Base-by-base conservation (phyloP, 1,284 basidiomycete genomes). In the Naganishia sp. region DNA sequence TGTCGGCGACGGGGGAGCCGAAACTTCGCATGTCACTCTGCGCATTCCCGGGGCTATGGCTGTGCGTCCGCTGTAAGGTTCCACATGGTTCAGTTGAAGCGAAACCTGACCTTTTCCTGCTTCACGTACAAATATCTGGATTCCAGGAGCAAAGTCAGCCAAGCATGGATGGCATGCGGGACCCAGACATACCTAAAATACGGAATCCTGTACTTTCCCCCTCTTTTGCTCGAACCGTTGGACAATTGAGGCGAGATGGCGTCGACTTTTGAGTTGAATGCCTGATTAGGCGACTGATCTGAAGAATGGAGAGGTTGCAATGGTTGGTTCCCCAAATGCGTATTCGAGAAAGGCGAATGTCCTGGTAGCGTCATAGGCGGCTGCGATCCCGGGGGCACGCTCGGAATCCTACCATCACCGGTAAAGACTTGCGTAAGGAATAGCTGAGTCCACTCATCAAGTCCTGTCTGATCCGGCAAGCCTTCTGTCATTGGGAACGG, bases 1-100 rank as follows among this genome's bases (percentile, higher is more conserved):
- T 17, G 57, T 60, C 9, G 57, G 57, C 18, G 57, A 71, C 1
- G 68, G 67, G n/a, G 70, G 64, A 18, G 60, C 58, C 6, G 70
- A 70, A 3, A 69, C 66, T 32, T 66, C 60, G 51, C 67, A 63
- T 9, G 60, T 62, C 28, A 71, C 70, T 45, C 64, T 58, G 21
- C 68, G 68, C 49, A 70, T 68, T 10, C 71, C 71, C 15, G 71
- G 69, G 18, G 69, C 69, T 17, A 70, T 69, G 13, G 71, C 71
- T 21, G 71, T 70, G 5, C 67, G 67, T 1, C 71, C 71, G 49
- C 69, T 70, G 32, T 31, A 42, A 7, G 13, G 13, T 13, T 9
- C 1, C 35, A 39, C 31, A 18, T 15, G 21, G 51, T 17, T 9
- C n/a, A n/a, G 11, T 31, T 15, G 18, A 15, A 18, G n/a, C 32